Evolutionary conservation across 2,329 filamentous ascomycete genomes (phyloP), one percentile per base, ranked within the genome.

Genomic region (Fusarium mundagurra): DNA sequence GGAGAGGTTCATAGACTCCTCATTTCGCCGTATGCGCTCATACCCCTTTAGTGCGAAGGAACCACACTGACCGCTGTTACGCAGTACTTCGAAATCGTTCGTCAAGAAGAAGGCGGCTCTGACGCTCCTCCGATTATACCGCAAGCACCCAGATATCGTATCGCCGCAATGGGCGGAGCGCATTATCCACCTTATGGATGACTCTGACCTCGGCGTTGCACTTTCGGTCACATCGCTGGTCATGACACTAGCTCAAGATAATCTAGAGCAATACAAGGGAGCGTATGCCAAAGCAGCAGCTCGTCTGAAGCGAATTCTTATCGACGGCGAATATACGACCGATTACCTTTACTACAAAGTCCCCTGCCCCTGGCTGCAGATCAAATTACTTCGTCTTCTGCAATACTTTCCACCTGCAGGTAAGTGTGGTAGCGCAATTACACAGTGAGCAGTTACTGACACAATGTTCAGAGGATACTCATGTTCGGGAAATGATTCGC

Each of bases 301-400:
- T 71, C 89, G 95, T 64, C 83, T 99, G 78, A 98, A 98, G 85
- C 92, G 94, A 75, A 93, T 98, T 75, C 88, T 98, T 22, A 92
- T 98, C 33, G 96, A 98, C 76, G 92, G 93, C 73, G 96, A 99
- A 77, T 96, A 94, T 79, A 90, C 94, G 1, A 89, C 91, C 64
- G 96, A 98, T 81, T 99, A 99, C 81, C 90, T 98, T 33, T 99
- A 99, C 86, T 99, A 99, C 87, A 98, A 98, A 80, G 96, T 99
- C n/a, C 96, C 96, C 3, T 99, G 96, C 81, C 96, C 96, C 6
- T 99, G 96, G 96, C 92, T 99, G 66, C 95, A 98, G 84, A 93
- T 98, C 79, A 99, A 99, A 85, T 88, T 99, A 24, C 84, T 99
- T 75, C 91, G 95, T 71, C 85, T 99, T 69, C 87, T 99, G 73